Base-by-base conservation (phyloP, 768 basidiomycete species). In the Naematelia aurantialba region DNA sequence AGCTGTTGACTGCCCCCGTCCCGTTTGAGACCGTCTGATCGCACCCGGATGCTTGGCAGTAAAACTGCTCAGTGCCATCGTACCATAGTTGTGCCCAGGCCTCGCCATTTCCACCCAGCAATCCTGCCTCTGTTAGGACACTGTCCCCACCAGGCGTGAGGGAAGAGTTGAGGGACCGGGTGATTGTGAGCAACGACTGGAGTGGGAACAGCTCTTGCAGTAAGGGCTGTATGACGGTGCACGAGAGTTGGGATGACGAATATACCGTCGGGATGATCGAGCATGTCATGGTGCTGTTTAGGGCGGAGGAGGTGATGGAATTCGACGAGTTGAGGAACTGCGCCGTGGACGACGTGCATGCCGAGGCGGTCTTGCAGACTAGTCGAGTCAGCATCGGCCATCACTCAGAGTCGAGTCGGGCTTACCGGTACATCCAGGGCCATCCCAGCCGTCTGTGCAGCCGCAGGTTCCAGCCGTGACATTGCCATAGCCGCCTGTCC, bases 181-280 rank as follows among this genome's bases (percentile, higher is more conserved):
- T 82, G 64, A 96, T 87, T 61, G 87, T 89, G 25, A 96, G 81
- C 4, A 82, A 85, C 0, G 90, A 83, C 4, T 79, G 70, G n/a
- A 82, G 79, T 0, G 91, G 87, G 70, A 81, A 96, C 14, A 94
- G 65, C 0, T 81, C 80, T 80, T 89, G 86, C 0, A 97, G 79
- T 0, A 89, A 92, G 1, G 89, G 88, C 68, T 93, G 91, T 57
- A 83, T 80, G 12, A 94, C 91, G 55, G 81, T 79, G 78, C 93
- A 97, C 62, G 88, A 89, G 81, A 93, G 85, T 73, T 91, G 85
- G 2, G 89, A 83, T 1, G 87, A 82, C 1, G 91, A 85, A 67
- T 82, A 94, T 8, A 92, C 88, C 49, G 81, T 80, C 0, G 90
- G 82, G 5, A 81, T 66, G 11, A 82, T 82, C 66, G 85, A 90